These are phyloP conservation scores for Taphrina communis DNA, from an alignment of 1,139 yeast genomes.

Conservation along the genomic window DNA sequence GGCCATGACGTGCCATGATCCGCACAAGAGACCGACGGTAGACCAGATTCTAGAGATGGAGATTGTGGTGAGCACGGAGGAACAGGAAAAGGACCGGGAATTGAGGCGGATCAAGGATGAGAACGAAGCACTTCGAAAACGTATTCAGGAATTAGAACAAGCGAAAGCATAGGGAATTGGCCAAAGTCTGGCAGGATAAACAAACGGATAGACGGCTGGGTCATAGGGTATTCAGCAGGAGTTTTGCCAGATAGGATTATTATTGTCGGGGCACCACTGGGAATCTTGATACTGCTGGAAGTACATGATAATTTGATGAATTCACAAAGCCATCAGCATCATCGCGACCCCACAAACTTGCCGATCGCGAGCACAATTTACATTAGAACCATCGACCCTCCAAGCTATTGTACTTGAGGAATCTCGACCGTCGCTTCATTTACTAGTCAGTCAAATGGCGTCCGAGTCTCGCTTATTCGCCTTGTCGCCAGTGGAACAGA, in stretches of 20 bases:
- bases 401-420: too few relatives aligned
- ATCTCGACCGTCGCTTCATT: not conserved
- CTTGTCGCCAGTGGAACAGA: conserved; percentile 10
- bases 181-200: not conserved
- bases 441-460: conserved; percentile 5
- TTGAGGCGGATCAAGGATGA: conserved; percentile 21
- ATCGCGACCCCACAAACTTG: too few relatives aligned
- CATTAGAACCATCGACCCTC: too few relatives aligned
- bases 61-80: conserved; percentile 20
- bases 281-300: not conserved
- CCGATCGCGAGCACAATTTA: too few relatives aligned
- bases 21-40: conserved; percentile 38
- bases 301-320: not conserved
- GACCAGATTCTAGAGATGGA: conserved; percentile 35
- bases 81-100: conserved; percentile 13
- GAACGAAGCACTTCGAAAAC: conserved; percentile 12
- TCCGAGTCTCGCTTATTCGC: conserved; percentile 36
- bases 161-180: conserved; percentile 22
- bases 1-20: conserved; percentile 41
- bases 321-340: too few relatives aligned
- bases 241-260: not conserved
- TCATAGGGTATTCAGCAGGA: too few relatives aligned
- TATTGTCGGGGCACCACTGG: not conserved
- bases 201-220: not conserved
- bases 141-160: conserved; percentile 27